A percentile compares a stretch with the other conserved stretches of the same genome.
Evolutionary conservation across 2,329 filamentous ascomycete species (phyloP).

Genomic region (Colletotrichum sp.): DNA sequence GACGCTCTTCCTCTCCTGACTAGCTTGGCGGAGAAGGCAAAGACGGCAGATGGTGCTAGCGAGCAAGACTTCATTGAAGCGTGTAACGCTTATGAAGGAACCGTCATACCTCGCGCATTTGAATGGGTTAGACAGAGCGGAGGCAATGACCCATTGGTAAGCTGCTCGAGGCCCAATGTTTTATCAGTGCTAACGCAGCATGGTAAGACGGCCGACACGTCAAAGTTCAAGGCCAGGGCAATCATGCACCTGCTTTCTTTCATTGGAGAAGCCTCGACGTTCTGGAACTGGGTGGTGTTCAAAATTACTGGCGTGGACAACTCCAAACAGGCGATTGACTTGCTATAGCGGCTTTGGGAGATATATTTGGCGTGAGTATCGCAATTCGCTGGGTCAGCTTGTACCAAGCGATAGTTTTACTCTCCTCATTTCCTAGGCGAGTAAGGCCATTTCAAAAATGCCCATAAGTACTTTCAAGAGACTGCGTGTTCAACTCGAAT

Average conservation of each 20-base stretch:
- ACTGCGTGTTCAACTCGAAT: too few relatives aligned
- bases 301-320: not conserved
- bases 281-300: not conserved
- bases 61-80: not conserved
- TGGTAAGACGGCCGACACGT: not conserved
- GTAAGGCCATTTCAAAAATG: too few relatives aligned
- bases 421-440: too few relatives aligned
- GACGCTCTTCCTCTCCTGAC: not conserved
- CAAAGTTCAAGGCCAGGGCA: not conserved
- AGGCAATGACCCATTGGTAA: not conserved
- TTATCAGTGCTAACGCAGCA: not conserved
- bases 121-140: not conserved
- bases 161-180: not conserved
- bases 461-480: too few relatives aligned
- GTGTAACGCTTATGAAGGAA: not conserved
- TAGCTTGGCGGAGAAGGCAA: not conserved
- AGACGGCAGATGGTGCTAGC: accelerated
- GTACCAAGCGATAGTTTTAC: too few relatives aligned
- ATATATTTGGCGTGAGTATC: not conserved
- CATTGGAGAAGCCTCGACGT: not conserved
- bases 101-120: not conserved
- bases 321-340: not conserved
- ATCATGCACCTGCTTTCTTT: not conserved
- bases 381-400: not conserved
- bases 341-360: not conserved